phyloP scores from a whole-genome alignment of 306 rosid species.

The Psophocarpus tetragonolobus region DNA sequence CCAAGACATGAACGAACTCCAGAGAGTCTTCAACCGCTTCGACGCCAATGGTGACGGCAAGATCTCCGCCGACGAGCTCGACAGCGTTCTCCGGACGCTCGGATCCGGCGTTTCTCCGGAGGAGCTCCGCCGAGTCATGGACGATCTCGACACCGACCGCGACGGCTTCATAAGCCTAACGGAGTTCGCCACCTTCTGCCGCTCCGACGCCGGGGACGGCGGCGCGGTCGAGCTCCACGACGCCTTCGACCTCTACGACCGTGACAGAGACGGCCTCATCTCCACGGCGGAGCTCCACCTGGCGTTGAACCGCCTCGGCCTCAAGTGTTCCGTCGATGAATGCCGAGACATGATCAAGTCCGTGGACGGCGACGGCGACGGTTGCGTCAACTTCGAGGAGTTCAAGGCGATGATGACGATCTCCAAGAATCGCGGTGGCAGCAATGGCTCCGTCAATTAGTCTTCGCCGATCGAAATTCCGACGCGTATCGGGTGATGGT shows the following conservation, averaged over 20 bases:
- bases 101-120: slow-evolving; percentile 49
- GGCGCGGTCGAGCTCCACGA: slow-evolving; percentile 56
- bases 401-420: slow-evolving; percentile 75
- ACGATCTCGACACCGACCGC: slow-evolving; percentile 63
- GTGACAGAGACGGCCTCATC: slow-evolving; percentile 73
- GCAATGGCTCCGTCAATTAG: slow-evolving; percentile 31
- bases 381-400: slow-evolving; percentile 73
- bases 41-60: slow-evolving; percentile 84
- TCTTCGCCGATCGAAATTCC: background rate
- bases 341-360: slow-evolving; percentile 66
- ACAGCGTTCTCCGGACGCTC: slow-evolving; percentile 55
- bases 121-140: slow-evolving; percentile 59
- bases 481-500: background rate
- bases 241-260: slow-evolving; percentile 84
- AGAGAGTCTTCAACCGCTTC: slow-evolving; percentile 68
- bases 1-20: slow-evolving; percentile 50
- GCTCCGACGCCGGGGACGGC: slow-evolving; percentile 44
- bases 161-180: slow-evolving; percentile 67
- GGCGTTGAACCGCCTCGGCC: slow-evolving; percentile 67
- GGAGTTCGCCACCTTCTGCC: slow-evolving; percentile 75
- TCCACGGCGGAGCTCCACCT: slow-evolving; percentile 63
- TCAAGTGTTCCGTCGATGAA: slow-evolving; percentile 62
- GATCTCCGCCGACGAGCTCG: slow-evolving; percentile 78
- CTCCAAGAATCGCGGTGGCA: background rate
- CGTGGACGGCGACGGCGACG: slow-evolving; percentile 84